phyloP scores from a whole-genome alignment of 495 filamentous ascomycete species.

The Podospora appendiculata region DNA sequence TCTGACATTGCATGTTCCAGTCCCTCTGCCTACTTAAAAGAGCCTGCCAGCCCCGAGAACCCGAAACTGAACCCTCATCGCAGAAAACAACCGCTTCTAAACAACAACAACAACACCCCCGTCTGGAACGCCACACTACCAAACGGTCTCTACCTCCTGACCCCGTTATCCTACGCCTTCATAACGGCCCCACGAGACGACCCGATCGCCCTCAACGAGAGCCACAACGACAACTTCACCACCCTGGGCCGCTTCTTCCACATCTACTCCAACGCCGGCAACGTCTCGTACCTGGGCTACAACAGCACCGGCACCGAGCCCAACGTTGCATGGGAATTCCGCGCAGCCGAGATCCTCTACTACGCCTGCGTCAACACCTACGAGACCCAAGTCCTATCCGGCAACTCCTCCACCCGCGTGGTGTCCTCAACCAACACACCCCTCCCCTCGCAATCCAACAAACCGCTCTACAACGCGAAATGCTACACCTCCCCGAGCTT shows the following conservation, averaged over 20 bases:
- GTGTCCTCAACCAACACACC: not conserved
- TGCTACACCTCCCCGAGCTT: not conserved
- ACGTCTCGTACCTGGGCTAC: conserved; percentile 2
- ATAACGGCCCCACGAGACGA: not conserved
- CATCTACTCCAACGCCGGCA: conserved; percentile 6
- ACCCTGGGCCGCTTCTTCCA: not conserved
- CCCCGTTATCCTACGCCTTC: not conserved
- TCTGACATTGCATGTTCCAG: no score
- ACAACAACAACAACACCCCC: not conserved
- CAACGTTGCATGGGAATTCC: not conserved
- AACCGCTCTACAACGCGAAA: conserved; percentile 1
- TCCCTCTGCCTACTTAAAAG: no score
- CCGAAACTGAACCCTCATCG: not conserved
- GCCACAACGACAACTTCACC: not conserved
- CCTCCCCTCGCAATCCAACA: not conserved
- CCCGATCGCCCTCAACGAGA: not conserved
- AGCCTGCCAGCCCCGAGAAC: no score
- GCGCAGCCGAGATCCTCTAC: conserved; percentile 3
- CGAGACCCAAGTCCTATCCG: not conserved
- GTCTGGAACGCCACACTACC: conserved; percentile 3
- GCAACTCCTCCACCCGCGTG: not conserved
- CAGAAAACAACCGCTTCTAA: not conserved
- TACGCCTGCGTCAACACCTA: conserved; percentile 6
- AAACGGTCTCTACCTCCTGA: not conserved
- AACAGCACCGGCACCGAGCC: not conserved